Percentiles rank a stretch among this genome's conserved stretches.
phyloP scores from a whole-genome alignment of 1,284 basidiomycete species.

The Cryptococcus hybrid region DNA sequence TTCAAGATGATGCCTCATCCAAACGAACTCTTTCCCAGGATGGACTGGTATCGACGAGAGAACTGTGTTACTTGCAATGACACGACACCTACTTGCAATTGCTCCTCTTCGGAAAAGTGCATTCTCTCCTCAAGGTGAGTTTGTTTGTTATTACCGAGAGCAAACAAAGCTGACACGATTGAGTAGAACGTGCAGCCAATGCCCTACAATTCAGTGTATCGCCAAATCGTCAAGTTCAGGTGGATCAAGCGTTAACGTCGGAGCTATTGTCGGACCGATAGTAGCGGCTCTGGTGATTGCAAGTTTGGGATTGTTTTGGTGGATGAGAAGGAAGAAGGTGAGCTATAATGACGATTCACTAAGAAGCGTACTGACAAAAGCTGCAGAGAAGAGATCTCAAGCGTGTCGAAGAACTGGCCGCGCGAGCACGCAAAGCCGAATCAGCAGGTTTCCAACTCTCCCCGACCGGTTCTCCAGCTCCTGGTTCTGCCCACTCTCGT shows the following conservation, averaged over 20 bases:
- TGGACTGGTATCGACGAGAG: slow-evolving; percentile 6
- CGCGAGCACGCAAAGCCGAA: slow-evolving; percentile 47
- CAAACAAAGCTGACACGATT: not conserved
- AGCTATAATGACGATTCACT: slow-evolving; percentile 3
- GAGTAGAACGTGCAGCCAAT: slow-evolving; percentile 43
- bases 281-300: slow-evolving; percentile 47
- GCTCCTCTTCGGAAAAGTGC: slow-evolving; percentile 36
- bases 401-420: slow-evolving; percentile 43
- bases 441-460: slow-evolving; percentile 44
- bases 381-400: slow-evolving; percentile 43
- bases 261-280: slow-evolving; percentile 49
- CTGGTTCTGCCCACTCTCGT: slow-evolving; percentile 22
- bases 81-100: slow-evolving; percentile 38
- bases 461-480: slow-evolving; percentile 29
- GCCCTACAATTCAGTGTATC: slow-evolving; percentile 42
- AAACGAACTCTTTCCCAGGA: not conserved
- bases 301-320: slow-evolving; percentile 46
- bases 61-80: slow-evolving; percentile 37
- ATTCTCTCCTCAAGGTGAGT: slow-evolving; percentile 41
- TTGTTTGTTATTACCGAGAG: not conserved
- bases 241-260: slow-evolving; percentile 37
- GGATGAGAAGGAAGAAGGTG: slow-evolving; percentile 48
- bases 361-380: not conserved
- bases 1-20: not conserved
- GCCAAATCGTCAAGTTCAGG: slow-evolving; percentile 16